Base-by-base conservation (phyloP, 2,329 filamentous ascomycete genomes). In the Paraphoma sp. region DNA sequence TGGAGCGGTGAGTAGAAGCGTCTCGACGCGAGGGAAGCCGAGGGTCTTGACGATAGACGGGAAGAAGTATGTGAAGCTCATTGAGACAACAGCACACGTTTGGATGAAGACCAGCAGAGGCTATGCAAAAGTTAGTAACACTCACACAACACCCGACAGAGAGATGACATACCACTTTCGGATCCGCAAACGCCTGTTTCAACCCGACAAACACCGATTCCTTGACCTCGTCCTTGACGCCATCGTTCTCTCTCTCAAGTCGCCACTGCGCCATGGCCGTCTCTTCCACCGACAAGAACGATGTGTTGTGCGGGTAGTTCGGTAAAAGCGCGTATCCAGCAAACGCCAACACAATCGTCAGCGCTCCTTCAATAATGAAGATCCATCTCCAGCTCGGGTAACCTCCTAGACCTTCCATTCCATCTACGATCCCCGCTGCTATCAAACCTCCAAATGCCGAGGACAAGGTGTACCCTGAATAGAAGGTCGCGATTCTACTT, bases 21-120 rank as follows among this genome's bases (percentile, higher is more conserved):
- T 86, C 7, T 77, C 74, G 18, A 85, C 82, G 17, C 69, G 79
- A 2, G 79, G 78, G 64, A 84, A 88, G 0, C 85, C 84, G 0
- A 89, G 79, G 0, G 84, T 87, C 30, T 83, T 78, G 1, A 88
- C 83, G 49, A 89, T 87, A 0, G 80, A 84, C 0, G 86, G 86
- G 73, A 88, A 88, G 76, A 88, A 88, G 67, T 88, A 88, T 45
- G 87, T 84, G 64, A 88, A 87, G 1, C 59, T 64, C 62, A 65
- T 65, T 1, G 54, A 58, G n/a, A 80, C 76, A 33, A 79, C 76
- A 6, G 79, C 82, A n/a, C 79, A 65, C 53, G 86, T 84, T 64
- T 86, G 83, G 2, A 86, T 72, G 18, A 86, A 72, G 1, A 84
- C 78, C 4, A 59, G 53, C 1, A 59, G 17, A 7, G 56, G 56